Conservation (phyloP, 2,329 filamentous ascomycete genomes). For the Aspergillus neotritici region DNA sequence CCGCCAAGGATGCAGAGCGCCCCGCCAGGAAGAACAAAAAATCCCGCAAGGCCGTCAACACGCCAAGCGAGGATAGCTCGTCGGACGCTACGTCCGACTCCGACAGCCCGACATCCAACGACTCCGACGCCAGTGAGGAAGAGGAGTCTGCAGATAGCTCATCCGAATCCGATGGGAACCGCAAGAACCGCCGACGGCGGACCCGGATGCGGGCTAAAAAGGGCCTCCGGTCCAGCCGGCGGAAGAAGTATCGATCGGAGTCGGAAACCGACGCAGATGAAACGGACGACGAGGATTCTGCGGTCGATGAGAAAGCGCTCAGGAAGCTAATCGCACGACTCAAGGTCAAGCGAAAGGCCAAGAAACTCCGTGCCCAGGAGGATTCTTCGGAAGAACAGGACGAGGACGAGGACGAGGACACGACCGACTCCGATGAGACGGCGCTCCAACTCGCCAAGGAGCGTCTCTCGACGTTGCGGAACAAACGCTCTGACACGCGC, state of each 20-base stretch:
- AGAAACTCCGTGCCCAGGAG: constrained; percentile 21
- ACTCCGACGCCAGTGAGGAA: constrained; percentile 10
- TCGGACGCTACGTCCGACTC: constrained; percentile 17
- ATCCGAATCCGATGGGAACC: constrained; percentile 20
- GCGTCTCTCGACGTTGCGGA: constrained; percentile 16
- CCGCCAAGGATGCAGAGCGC: constrained; percentile 15
- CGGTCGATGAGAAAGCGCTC: constrained; percentile 28
- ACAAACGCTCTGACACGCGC: constrained; percentile 16
- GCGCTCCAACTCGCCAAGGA: constrained; percentile 19
- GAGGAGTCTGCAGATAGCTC: constrained; percentile 11
- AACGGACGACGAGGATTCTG: constrained; percentile 18
- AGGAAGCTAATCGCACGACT: constrained; percentile 27
- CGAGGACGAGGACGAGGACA: constrained; percentile 25
- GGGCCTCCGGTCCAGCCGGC: constrained; percentile 22
- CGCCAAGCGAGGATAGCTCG: constrained; percentile 18
- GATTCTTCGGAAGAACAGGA: constrained; percentile 28
- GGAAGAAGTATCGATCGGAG: constrained; percentile 36
- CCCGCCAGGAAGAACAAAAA: constrained; percentile 20
- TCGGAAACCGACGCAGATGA: constrained; percentile 26
- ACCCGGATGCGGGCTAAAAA: constrained; percentile 35
- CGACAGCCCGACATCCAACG: constrained; percentile 17
- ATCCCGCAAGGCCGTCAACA: constrained; percentile 18
- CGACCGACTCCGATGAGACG: constrained; percentile 19
- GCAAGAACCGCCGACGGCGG: constrained; percentile 30
- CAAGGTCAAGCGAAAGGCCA: constrained; percentile 32